Evolutionary conservation across 345 rosid genomes (phyloP).

Genomic region (Toxicodendron radicans): DNA sequence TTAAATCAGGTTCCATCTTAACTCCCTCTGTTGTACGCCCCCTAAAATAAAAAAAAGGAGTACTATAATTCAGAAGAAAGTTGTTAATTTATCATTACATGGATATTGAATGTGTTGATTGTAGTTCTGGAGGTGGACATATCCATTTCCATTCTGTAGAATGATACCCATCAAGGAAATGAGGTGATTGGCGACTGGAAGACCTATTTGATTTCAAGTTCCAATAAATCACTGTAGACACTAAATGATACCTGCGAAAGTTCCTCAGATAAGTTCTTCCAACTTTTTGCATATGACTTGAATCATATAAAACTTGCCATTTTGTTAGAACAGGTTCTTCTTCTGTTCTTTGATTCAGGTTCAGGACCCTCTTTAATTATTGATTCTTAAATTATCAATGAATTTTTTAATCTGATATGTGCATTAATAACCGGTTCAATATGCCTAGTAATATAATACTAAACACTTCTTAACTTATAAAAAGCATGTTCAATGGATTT

Average conservation of each 20-base stretch:
- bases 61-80: background rate
- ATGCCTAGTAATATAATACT: too few relatives aligned
- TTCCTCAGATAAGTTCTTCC: background rate
- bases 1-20: background rate
- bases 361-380: too few relatives aligned
- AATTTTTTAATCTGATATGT: too few relatives aligned
- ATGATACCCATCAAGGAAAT: background rate
- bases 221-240: background rate
- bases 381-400: too few relatives aligned
- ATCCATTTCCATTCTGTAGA: slow-evolving; percentile 2
- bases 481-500: too few relatives aligned
- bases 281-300: background rate
- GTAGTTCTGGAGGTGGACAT: background rate
- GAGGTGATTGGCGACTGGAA: background rate
- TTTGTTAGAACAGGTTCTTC: background rate
- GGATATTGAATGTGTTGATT: background rate
- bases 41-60: background rate
- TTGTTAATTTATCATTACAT: background rate
- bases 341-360: too few relatives aligned
- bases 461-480: too few relatives aligned
- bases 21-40: background rate
- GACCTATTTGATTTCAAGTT: background rate
- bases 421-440: too few relatives aligned
- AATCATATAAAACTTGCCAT: background rate
- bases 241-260: too few relatives aligned